phyloP scores from a whole-genome alignment of 345 rosid genomes.

The Schrenkiella parvula region DNA sequence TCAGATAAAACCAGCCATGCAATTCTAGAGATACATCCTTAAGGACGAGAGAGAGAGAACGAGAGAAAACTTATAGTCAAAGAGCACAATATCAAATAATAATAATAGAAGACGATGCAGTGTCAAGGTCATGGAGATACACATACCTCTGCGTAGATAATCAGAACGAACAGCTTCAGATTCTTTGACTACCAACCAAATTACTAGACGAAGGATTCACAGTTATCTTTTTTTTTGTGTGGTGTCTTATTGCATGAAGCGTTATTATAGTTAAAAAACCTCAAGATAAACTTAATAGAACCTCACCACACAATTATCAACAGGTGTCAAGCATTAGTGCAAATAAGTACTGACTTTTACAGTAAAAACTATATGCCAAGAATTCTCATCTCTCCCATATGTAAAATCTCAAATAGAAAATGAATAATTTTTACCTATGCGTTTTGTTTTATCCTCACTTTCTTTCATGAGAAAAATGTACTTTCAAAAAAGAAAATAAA shows the following conservation, averaged over 20 bases:
- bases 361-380: neutral
- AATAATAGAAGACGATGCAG: neutral
- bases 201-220: neutral
- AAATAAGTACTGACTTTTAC: neutral
- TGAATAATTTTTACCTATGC: neutral
- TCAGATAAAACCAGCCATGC: neutral
- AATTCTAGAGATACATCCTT: no score
- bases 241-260: neutral
- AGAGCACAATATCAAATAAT: neutral
- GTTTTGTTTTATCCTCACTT: neutral
- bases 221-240: neutral
- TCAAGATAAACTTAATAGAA: neutral
- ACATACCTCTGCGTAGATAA: neutral
- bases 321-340: neutral
- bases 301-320: neutral
- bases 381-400: neutral
- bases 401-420: no score
- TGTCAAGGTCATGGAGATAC: neutral
- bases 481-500: no score
- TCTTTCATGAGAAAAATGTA: neutral
- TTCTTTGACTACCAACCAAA: neutral
- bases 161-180: neutral
- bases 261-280: no score
- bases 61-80: no score
- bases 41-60: no score